Evolutionary conservation across 305 asterid species (phyloP).

Genomic region (Solanum hybrid): DNA sequence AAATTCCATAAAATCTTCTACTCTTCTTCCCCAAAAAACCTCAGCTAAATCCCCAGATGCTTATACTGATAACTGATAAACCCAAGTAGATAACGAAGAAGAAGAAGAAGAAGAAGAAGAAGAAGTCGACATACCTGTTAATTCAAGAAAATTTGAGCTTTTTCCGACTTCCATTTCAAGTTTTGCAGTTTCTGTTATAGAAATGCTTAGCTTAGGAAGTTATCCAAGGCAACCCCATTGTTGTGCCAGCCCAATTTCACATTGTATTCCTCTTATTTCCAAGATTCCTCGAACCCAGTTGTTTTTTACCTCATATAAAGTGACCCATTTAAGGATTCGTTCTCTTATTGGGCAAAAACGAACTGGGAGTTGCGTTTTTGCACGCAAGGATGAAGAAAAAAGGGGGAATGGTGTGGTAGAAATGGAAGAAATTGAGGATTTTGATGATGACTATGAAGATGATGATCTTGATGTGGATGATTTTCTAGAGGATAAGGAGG

Average conservation of each 20-base stretch:
- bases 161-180: not conserved
- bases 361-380: constrained; percentile 29
- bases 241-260: constrained; percentile 21
- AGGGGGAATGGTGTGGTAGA: constrained; percentile 23
- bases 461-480: constrained; percentile 24
- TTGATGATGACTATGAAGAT: constrained; percentile 31
- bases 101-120: not conserved
- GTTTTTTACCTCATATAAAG: constrained; percentile 10
- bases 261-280: constrained; percentile 16
- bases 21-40: not conserved
- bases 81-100: not conserved
- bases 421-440: constrained; percentile 16
- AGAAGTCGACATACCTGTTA: not conserved
- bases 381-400: constrained; percentile 23
- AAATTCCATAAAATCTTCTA: not conserved
- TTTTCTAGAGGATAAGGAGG: constrained; percentile 25
- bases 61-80: not conserved
- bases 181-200: not conserved
- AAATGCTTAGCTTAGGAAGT: constrained; percentile 47
- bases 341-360: constrained; percentile 8
- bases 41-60: not conserved
- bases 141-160: not conserved
- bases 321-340: constrained; percentile 12
- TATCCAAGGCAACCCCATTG: constrained; percentile 31
- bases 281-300: constrained; percentile 21